These are phyloP conservation scores for Bipolaris victoriae DNA, from an alignment of 2,329 filamentous ascomycete species.

Conservation along the genomic window DNA sequence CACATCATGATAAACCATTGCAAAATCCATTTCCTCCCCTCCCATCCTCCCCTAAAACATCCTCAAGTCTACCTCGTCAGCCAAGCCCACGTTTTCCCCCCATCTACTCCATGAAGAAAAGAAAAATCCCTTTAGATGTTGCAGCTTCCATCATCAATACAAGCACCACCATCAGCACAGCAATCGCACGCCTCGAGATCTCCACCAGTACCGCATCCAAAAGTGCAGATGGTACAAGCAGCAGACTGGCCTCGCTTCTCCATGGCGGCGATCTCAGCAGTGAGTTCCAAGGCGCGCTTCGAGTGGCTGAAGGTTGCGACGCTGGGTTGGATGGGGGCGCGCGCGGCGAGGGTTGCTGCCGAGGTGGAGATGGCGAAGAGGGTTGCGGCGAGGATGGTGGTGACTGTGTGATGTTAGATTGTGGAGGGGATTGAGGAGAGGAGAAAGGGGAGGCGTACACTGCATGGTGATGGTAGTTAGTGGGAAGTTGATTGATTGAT, in stretches of 20 bases:
- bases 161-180: neutral
- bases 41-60: too few relatives aligned
- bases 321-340: neutral
- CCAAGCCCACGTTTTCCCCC: too few relatives aligned
- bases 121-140: neutral
- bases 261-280: neutral
- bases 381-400: neutral
- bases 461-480: neutral
- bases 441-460: neutral
- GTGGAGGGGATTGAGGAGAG: neutral
- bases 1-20: too few relatives aligned
- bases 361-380: neutral
- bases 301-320: neutral
- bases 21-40: too few relatives aligned
- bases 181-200: neutral
- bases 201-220: neutral
- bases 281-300: neutral
- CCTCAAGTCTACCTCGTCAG: too few relatives aligned
- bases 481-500: neutral
- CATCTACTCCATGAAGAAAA: too few relatives aligned
- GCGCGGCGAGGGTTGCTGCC: neutral
- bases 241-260: neutral
- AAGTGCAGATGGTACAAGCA: neutral
- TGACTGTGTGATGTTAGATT: neutral
- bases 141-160: neutral